Base-by-base conservation (phyloP, 306 rosid genomes). In the Quercus wislizeni region DNA sequence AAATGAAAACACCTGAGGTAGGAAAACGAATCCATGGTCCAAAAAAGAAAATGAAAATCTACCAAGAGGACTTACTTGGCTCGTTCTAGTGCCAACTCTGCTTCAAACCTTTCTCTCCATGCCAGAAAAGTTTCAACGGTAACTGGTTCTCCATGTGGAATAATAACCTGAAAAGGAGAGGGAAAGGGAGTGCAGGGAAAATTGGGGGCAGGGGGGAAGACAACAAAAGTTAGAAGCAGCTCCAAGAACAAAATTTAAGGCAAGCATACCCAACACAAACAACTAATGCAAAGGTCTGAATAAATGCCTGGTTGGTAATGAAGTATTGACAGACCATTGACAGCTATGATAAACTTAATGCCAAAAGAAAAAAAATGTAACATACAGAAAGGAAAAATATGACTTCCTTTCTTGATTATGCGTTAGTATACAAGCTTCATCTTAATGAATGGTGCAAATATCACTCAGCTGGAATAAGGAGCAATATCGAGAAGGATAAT, bases 41-140 rank as follows among this genome's bases (percentile, higher is more conserved):
- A 38, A 43, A n/a, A 69, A 4, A 41, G 28, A 11, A 21, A 69
- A 69, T 69, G 82, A 69, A 56, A 8, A 18, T 49, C 25, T 23
- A 18, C 65, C 6, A 2, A 55, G 14, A 78, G 25, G 20, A 73
- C 97, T 89, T 91, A 96, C 99, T 96, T 96, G 90, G 99, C 99
- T 89, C 99, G 94, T 80, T 91, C 97, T 58, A 96, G 88, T 76
- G 99, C 99, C 76, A 93, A 86, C 76, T 96, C 99, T 58, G 98
- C 99, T 91, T 96, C 99, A 87, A 90, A 96, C 85, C 93, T 91
- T 73, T 96, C 99, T 84, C 99, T 90, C 99, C 99, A 96, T 63
- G 94, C 93, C 90, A 90, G 78, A 91, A 96, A 96, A 68, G 94
- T 91, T 43, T 93, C 99, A 59, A 91, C 74, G 5, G 98, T 96